Evolutionary conservation across 2,329 filamentous ascomycete species (phyloP), one percentile per base, ranked within the genome.

Genomic region (Chalaropsis thielavioides): DNA sequence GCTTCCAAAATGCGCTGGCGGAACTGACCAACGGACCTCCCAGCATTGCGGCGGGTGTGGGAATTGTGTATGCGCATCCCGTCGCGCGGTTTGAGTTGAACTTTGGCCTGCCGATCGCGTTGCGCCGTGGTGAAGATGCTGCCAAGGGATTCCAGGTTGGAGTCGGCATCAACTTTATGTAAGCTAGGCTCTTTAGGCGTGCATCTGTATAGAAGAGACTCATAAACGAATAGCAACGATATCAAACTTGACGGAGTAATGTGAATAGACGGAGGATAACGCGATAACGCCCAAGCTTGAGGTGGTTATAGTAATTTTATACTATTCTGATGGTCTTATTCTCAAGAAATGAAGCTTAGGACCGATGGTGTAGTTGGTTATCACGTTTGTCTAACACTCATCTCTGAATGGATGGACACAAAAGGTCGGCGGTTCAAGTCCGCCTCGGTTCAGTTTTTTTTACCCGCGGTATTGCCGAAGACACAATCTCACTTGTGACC

Each of bases 101-200:
- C 76, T 96, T 99, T 73, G 91, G 89, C 70, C 75, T 99, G 69
- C 94, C 94, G 0, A 74, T 99, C 67, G 86, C 92, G 19, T 75
- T 90, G 71, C 82, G 94, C 66, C 86, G 82, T 68, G 91, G 90
- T 43, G 94, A 99, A 76, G 87, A 94, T 70, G 87, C 85, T 17
- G 84, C 92, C 64, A 99, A 99, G 77, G 94, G 94, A 0, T 73
- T 99, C 68, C 91, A 94, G 74, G 86, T 99, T 71, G 94, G 94
- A n/a, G 90, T 99, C 49, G 94, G 94, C 61, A 91, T 99, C 72
- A 95, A 89, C 76, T 96, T 99, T 74, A 77, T 97, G 80, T 97
- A 88, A 44, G 27, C 40, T n/a, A n/a, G 35, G n/a, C 19, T 24
- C 46, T 59, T 15, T 27, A 24, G 27, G 11, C 35, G 17, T 49